Conservation (phyloP, 768 basidiomycete genomes). For the Boletales sp. region DNA sequence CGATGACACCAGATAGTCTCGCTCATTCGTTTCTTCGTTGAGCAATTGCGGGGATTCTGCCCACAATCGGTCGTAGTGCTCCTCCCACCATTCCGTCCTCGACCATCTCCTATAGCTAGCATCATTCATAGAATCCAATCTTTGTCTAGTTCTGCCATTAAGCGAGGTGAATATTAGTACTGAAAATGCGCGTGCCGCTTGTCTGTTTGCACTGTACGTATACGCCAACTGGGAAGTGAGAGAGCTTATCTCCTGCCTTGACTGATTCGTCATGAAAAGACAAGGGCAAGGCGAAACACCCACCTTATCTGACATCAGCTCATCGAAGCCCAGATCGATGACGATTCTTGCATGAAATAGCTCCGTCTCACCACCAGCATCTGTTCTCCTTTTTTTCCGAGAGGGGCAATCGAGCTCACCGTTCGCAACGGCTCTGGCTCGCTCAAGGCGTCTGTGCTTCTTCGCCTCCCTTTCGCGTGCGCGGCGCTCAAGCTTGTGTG, state of each 20-base stretch:
- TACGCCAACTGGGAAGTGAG: slow-evolving; percentile 89
- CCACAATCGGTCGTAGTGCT: slow-evolving; percentile 74
- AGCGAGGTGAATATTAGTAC: slow-evolving; percentile 78
- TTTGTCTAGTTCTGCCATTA: slow-evolving; percentile 60
- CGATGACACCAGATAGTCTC: not conserved
- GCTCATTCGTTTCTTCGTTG: slow-evolving; percentile 1
- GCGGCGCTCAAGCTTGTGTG: slow-evolving; percentile 68
- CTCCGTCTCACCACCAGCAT: slow-evolving; percentile 38
- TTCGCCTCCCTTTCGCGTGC: slow-evolving; percentile 73
- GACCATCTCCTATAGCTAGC: slow-evolving; percentile 78
- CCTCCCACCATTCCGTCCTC: slow-evolving; percentile 79
- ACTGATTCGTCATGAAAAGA: slow-evolving; percentile 5
- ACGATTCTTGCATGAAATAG: slow-evolving; percentile 64
- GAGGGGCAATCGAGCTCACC: slow-evolving; percentile 43
- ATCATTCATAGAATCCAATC: slow-evolving; percentile 62
- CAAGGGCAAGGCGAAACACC: slow-evolving; percentile 27
- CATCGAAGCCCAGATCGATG: slow-evolving; percentile 89
- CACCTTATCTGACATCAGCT: slow-evolving; percentile 92
- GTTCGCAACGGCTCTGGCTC: slow-evolving; percentile 45
- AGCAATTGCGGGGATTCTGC: slow-evolving; percentile 10
- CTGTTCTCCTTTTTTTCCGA: slow-evolving; percentile 16
- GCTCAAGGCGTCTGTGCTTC: slow-evolving; percentile 66
- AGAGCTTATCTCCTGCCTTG: slow-evolving; percentile 79
- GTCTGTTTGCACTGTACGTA: slow-evolving; percentile 84
- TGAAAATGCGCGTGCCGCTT: slow-evolving; percentile 64